phyloP scores from a whole-genome alignment of 345 rosid species.

The Arabidopsis suecica region DNA sequence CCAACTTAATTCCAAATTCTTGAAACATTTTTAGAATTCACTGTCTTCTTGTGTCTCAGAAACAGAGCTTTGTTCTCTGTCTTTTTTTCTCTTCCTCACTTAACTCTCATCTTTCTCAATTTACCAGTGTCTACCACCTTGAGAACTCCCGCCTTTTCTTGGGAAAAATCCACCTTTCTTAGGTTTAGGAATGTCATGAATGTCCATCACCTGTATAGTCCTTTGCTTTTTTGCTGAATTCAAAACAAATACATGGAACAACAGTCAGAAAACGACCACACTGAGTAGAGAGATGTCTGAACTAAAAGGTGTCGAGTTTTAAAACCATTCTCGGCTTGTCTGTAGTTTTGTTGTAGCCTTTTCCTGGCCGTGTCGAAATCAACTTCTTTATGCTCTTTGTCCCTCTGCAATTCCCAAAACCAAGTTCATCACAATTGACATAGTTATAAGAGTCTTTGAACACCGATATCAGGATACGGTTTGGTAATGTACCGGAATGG shows the following conservation, averaged over 20 bases:
- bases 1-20: slow-evolving; percentile 43
- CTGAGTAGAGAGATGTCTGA: background rate
- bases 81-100: slow-evolving; percentile 15
- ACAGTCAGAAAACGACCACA: background rate
- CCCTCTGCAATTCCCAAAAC: slow-evolving; percentile 59
- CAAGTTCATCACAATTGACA: slow-evolving; percentile 5
- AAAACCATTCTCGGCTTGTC: slow-evolving; percentile 92
- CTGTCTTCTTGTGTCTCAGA: slow-evolving; percentile 21
- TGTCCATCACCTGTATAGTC: slow-evolving; percentile 98
- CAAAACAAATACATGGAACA: slow-evolving; percentile 11
- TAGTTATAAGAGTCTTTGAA: background rate
- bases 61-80: slow-evolving; percentile 36
- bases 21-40: slow-evolving; percentile 38
- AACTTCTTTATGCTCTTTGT: slow-evolving; percentile 62
- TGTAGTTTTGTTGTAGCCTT: slow-evolving; percentile 89
- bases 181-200: slow-evolving; percentile 95
- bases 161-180: slow-evolving; percentile 82
- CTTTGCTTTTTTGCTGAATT: slow-evolving; percentile 96
- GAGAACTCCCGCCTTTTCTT: slow-evolving; percentile 88
- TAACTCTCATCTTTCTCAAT: slow-evolving; percentile 41
- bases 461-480: background rate
- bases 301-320: background rate
- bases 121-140: slow-evolving; percentile 93
- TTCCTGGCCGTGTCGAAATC: slow-evolving; percentile 72
- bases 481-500: slow-evolving; percentile 54